A percentile compares a stretch with the other conserved stretches of the same genome.
Conservation (phyloP, 1,284 basidiomycete genomes). For the Anthracocystis walkeri region DNA sequence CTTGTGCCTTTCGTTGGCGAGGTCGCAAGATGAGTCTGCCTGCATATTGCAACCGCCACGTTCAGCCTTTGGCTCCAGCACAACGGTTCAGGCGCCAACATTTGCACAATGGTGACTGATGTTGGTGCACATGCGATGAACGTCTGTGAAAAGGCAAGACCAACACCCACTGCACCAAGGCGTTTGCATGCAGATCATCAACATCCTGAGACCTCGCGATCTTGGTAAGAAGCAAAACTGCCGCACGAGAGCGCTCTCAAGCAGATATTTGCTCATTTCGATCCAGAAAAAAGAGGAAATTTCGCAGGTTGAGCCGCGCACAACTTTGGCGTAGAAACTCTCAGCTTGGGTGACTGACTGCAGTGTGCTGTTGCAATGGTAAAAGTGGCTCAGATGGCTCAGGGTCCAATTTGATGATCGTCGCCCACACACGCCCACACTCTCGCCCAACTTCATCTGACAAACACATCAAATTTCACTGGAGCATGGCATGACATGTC, state of each 20-base stretch:
- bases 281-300: not conserved
- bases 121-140: not conserved
- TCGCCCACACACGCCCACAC: not conserved
- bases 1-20: too few species aligned
- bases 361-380: too few species aligned
- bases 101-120: not conserved
- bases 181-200: not conserved
- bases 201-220: not conserved
- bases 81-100: too few species aligned
- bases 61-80: too few species aligned
- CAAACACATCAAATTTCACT: not conserved
- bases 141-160: not conserved
- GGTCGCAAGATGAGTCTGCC: not conserved
- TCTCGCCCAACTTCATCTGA: not conserved
- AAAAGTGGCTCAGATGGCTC: not conserved
- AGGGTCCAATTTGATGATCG: constrained; percentile 1
- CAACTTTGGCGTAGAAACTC: not conserved
- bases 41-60: not conserved
- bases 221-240: not conserved
- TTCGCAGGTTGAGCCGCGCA: not conserved
- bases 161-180: not conserved
- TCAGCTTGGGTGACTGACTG: too few species aligned
- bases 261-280: not conserved
- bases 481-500: too few species aligned
- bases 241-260: constrained; percentile 1